Evolutionary conservation across 2,329 filamentous ascomycete genomes (phyloP), one percentile per base, ranked within the genome.

Genomic region (Coniella lustricola): DNA sequence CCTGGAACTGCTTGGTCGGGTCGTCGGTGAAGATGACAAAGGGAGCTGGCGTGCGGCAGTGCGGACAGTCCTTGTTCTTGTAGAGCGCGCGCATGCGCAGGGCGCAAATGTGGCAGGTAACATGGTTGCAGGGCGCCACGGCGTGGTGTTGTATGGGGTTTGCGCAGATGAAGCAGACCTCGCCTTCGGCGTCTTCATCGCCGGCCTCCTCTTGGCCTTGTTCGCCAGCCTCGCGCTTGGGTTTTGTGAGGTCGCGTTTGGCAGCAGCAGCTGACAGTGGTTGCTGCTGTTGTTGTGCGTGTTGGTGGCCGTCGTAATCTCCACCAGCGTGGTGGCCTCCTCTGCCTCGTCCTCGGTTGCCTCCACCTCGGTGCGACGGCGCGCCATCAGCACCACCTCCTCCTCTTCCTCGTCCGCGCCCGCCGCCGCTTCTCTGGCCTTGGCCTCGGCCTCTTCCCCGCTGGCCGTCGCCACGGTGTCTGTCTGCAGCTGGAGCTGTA

Each of bases 141-240:
- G 90, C 86, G 59, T 88, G 83, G 70, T 97, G 90, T 42, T 86
- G 81, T 41, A 98, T 84, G 2, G 84, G 81, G 56, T 90, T 95
- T 49, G 93, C 91, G 68, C 93, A 98, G 62, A 98, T 98, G 68
- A 97, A 97, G 78, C 93, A 98, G 53, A 96, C 79, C 54, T 96
- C 90, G 21, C 76, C 84, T 48, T 90, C 85, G 25, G 72, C 72
- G 52, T 66, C 62, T 43, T 57, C 62, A 31, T 51, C 34, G 25
- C 25, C 25, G 10, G 5, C 25, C 25, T 29, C 5, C 25, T 29
- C 25, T 29, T 5, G 25, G 25, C 25, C 25, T 22, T 54, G 33
- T 38, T 47, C 7, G 25, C 46, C 21, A 29, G 42, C 16, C 16
- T 48, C 46, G 4, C 44, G 16, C 38, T 54, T 54, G 32, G 50